Evolutionary conservation across 2,329 filamentous ascomycete species (phyloP), one percentile per base, ranked within the genome.

Genomic region (Lomentospora prolificans): DNA sequence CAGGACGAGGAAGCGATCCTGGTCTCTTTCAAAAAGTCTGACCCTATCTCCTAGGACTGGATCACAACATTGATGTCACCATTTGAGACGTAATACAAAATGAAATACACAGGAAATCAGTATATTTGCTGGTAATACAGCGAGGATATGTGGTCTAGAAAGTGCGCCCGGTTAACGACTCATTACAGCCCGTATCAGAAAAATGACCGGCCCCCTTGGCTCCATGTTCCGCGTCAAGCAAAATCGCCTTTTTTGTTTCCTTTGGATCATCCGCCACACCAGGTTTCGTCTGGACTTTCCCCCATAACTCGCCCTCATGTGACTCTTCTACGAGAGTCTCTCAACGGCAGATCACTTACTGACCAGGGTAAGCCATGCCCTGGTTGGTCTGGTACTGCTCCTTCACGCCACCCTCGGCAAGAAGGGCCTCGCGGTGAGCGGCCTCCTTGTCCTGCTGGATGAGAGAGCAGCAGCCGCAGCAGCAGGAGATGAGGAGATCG

Each of bases 381-480:
- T 57, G 60, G 17, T 60, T 51, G 3, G 65, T 36, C 63, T 68
- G 64, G 58, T 71, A 70, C 57, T 63, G 65, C 61, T 67, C 51
- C 60, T 66, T 63, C 39, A 63, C 57, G 52, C 56, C 62, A 6
- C 31, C 50, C 3, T 50, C 55, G 22, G 39, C 36, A 3, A 60
- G 39, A 2, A 60, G 58, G n/a, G 60, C 58, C 61, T 71, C 71
- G 12, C 68, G 70, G 57, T 69, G 61, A 52, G 65, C 66, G 2
- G 68, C 67, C 65, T 78, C 75, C 70, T 77, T 77, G 39, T 77
- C 74, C 58, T 69, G 63, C 70, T 77, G 75, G 53, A 73, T 66
- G 24, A 77, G 62, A 50, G 67, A 65, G 64, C 75, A 78, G 65
- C 70, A 68, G 22, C 65, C 67, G 60, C 74, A 77, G 67, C 74